Evolutionary conservation across 306 rosid genomes (phyloP), one percentile per base, ranked within the genome.

Genomic region (Cucurbita maxima): DNA sequence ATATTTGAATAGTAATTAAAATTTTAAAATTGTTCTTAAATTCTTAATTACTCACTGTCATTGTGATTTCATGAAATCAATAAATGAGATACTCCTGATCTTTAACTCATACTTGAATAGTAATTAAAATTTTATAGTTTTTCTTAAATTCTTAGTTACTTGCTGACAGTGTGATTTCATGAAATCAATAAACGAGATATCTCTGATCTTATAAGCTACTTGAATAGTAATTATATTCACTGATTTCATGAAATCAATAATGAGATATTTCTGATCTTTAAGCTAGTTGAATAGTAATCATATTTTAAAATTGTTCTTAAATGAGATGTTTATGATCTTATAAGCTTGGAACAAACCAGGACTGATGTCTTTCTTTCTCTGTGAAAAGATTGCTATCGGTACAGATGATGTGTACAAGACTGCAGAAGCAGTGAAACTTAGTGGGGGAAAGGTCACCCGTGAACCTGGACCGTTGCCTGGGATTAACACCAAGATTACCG

Each of bases 391-490:
- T 69, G 90, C 99, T 58, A 86, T 95, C 74, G 97, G 96, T 59
- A 95, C 99, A 25, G 88, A 95, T 78, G 96, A 95, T 48, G 99
- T 91, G 38, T 95, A 91, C 77, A 88, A 73, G 83, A 91, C 99
- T 54, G 99, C 96, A 13, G 97, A 95, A 87, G 96, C 96, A 16
- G 75, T 95, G 75, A 88, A 91, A 82, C 89, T 95, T 19, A 81
- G 79, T 0, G 99, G 91, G 58, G 99, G 97, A 30, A 95, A 85
- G 88, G 60, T 94, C 72, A 89, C 91, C 13, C 81, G 93, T 70
- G 97, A 91, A 80, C 90, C 97, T 45, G 99, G 97, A 76, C 97
- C 91, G 1, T 76, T 87, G 76, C 99, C 99, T 58, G 96, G 92
- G 20, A 73, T 85, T 38, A 85, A 61, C 82, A 95, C 96, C 66